phyloP scores from a whole-genome alignment of 257 asterid genomes.

The Nicotiana benthamiana region DNA sequence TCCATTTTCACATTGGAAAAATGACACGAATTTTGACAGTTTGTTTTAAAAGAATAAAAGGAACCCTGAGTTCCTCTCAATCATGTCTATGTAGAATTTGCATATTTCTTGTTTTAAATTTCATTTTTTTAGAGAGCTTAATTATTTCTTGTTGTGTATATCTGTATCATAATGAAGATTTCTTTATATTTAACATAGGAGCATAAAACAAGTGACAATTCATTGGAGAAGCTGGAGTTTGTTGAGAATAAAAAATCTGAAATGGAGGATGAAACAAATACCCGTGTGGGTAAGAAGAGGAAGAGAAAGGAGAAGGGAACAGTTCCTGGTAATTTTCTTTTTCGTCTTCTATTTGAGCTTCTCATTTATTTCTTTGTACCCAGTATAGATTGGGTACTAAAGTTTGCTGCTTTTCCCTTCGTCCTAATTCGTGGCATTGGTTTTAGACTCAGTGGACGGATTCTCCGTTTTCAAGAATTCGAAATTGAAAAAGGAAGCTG shows the following conservation, averaged over 20 bases:
- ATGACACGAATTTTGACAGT: no score
- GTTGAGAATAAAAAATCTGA: slow-evolving; percentile 24
- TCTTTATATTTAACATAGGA: slow-evolving; percentile 24
- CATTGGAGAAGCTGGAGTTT: slow-evolving; percentile 24
- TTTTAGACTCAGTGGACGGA: slow-evolving; percentile 50
- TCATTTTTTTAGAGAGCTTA: background rate
- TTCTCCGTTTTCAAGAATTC: slow-evolving; percentile 58
- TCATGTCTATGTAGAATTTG: background rate
- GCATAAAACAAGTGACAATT: slow-evolving; percentile 30
- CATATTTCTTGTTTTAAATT: background rate
- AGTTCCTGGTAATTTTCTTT: slow-evolving; percentile 29
- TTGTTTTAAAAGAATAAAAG: background rate
- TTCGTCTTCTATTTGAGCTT: background rate
- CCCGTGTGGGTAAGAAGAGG: slow-evolving; percentile 49
- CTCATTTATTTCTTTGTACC: background rate
- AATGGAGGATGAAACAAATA: slow-evolving; percentile 15
- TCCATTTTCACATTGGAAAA: no score
- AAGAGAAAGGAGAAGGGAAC: slow-evolving; percentile 61
- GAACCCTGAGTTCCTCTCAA: background rate
- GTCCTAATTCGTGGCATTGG: slow-evolving; percentile 5
- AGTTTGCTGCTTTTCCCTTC: background rate
- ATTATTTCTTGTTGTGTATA: background rate
- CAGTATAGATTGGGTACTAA: background rate
- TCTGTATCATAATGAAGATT: background rate
- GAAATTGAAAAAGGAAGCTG: slow-evolving; percentile 38